These are phyloP conservation scores for Beauveria bassiana DNA, from an alignment of 2,329 filamentous ascomycete genomes.

Conservation along the genomic window DNA sequence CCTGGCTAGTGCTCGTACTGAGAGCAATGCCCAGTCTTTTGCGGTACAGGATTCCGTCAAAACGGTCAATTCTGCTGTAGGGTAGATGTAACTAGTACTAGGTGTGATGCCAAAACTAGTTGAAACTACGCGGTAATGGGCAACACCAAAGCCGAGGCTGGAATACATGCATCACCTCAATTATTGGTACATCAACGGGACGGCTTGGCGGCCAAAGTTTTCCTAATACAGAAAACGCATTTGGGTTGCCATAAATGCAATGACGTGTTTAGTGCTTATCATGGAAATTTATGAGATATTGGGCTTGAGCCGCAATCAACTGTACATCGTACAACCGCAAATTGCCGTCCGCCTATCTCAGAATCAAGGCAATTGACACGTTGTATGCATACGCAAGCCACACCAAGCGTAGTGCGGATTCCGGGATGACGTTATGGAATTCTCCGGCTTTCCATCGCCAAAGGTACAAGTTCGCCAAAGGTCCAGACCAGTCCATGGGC, in stretches of 20 bases:
- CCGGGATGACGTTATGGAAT: not conserved
- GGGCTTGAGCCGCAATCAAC: not conserved
- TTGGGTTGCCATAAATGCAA: not conserved
- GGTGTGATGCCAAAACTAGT: too few species aligned
- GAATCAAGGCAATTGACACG: not conserved
- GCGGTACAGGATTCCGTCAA: too few species aligned
- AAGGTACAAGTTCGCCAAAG: not conserved
- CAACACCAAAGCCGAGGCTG: too few species aligned
- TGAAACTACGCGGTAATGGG: too few species aligned
- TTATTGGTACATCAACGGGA: too few species aligned
- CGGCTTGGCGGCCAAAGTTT: too few species aligned
- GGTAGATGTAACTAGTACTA: not conserved
- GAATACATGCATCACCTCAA: not conserved
- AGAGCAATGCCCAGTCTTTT: too few species aligned
- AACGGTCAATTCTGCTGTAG: not conserved
- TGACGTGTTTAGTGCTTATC: not conserved
- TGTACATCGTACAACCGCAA: not conserved
- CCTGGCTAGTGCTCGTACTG: too few species aligned
- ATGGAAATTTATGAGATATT: not conserved
- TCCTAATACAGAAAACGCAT: too few species aligned
- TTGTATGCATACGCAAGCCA: not conserved
- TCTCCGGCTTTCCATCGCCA: not conserved
- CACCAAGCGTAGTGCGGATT: not conserved
- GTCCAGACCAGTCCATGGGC: constrained; percentile 1
- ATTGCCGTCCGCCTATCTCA: not conserved